Conservation (phyloP, 163 green algal genomes). For the Volvox carteri region DNA sequence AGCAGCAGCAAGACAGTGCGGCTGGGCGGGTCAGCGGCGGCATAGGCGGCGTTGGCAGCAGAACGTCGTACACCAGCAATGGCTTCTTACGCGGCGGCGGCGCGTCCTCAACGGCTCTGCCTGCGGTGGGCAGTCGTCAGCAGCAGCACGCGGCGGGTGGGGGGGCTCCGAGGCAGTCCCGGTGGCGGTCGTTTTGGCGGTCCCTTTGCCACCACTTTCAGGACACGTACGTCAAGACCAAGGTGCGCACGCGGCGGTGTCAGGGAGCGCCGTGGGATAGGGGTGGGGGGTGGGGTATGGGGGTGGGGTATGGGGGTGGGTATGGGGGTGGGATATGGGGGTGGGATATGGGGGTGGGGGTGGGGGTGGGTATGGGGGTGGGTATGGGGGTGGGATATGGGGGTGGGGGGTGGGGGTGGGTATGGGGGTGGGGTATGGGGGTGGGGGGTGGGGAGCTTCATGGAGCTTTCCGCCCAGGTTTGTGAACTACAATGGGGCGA, state of each 20-base stretch:
- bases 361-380: neutral
- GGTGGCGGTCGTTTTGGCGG: neutral
- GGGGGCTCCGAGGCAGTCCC: neutral
- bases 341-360: too few relatives aligned
- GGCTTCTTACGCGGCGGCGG: neutral
- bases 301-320: neutral
- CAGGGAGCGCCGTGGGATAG: too few relatives aligned
- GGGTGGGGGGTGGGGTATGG: too few relatives aligned
- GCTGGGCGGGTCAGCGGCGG: neutral
- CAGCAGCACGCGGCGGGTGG: neutral
- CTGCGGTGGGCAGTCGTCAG: too few relatives aligned
- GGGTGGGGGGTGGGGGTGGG: neutral
- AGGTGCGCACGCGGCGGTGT: neutral
- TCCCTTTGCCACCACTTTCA: neutral
- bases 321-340: too few relatives aligned
- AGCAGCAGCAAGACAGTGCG: neutral
- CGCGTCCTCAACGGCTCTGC: too few relatives aligned
- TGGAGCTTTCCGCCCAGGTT: too few relatives aligned
- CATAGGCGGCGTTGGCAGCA: neutral
- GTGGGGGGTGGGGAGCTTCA: too few relatives aligned
- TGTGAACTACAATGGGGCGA: too few relatives aligned
- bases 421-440: too few relatives aligned
- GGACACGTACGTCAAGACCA: constrained; percentile 15
- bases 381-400: too few relatives aligned
- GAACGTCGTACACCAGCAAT: neutral